Evolutionary conservation across 1,284 basidiomycete genomes (phyloP).

Genomic region (Cryptococcus floricola): DNA sequence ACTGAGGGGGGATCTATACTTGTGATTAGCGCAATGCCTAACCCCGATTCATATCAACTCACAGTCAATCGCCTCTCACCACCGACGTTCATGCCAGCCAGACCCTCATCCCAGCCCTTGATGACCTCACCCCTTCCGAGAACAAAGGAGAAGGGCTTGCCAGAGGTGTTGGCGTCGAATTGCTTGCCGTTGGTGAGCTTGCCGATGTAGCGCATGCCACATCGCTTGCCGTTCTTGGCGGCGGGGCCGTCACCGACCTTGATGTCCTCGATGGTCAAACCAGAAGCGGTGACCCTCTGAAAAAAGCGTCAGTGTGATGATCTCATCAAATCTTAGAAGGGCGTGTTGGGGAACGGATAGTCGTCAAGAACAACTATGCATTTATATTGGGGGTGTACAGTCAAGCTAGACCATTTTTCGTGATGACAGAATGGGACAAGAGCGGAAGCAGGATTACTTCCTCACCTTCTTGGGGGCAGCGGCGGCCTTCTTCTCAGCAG

Average conservation of each 20-base stretch:
- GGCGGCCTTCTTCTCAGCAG: constrained; percentile 21
- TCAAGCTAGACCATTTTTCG: not conserved
- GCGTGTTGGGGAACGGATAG: not conserved
- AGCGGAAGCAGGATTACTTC: constrained; percentile 21
- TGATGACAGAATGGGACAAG: not conserved
- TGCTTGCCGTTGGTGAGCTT: constrained; percentile 79
- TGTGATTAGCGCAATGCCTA: not conserved
- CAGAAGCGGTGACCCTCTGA: constrained; percentile 60
- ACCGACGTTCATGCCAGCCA: constrained; percentile 86
- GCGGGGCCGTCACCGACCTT: constrained; percentile 74
- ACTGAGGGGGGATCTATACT: constrained; percentile 45
- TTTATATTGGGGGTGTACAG: not conserved
- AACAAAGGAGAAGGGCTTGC: constrained; percentile 83
- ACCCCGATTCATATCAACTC: constrained; percentile 49
- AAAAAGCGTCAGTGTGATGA: constrained; percentile 1
- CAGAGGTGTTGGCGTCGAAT: constrained; percentile 85
- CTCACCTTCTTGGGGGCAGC: constrained; percentile 43
- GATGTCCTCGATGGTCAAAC: constrained; percentile 72
- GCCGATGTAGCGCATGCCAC: constrained; percentile 71
- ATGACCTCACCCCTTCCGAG: constrained; percentile 89
- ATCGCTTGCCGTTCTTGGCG: constrained; percentile 79
- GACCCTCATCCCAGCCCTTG: constrained; percentile 90
- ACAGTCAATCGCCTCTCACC: constrained; percentile 81
- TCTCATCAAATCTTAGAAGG: not conserved
- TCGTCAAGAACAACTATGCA: not conserved